Conservation (phyloP, 805 yeast species). For the Yarrowia porcina region DNA sequence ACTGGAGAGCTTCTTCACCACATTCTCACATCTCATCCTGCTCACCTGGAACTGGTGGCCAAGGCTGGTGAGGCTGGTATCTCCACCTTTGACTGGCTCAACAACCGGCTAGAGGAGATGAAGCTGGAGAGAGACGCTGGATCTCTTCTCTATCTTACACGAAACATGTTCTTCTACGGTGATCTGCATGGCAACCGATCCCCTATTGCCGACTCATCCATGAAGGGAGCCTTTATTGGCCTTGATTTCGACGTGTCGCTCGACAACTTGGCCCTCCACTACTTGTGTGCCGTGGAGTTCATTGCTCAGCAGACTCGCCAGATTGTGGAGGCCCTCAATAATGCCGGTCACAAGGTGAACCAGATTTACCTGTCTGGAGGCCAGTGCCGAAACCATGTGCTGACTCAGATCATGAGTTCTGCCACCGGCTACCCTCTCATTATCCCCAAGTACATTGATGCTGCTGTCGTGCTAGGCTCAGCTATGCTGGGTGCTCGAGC, state of each 20-base stretch:
- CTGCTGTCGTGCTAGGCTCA: conserved; percentile 95
- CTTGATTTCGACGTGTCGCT: conserved; percentile 86
- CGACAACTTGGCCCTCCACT: conserved; percentile 78
- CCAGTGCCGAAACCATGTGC: conserved; percentile 86
- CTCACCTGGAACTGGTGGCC: conserved; percentile 66
- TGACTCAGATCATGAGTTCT: conserved; percentile 87
- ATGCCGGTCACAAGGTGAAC: conserved; percentile 70
- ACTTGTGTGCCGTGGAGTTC: conserved; percentile 93
- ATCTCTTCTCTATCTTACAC: conserved; percentile 76
- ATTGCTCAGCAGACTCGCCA: conserved; percentile 97
- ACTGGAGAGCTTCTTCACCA: conserved; percentile 93
- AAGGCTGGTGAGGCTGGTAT: conserved; percentile 59
- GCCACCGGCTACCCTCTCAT: conserved; percentile 89
- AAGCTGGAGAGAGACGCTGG: conserved; percentile 55
- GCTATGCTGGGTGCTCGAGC: conserved; percentile 96
- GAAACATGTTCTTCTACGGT: conserved; percentile 87
- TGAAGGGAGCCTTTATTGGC: conserved; percentile 91
- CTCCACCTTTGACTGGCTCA: conserved; percentile 79
- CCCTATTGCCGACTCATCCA: conserved; percentile 92
- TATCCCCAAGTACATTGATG: conserved; percentile 91
- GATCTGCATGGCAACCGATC: conserved; percentile 96
- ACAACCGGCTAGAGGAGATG: conserved; percentile 67
- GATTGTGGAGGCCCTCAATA: conserved; percentile 79
- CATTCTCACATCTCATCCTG: conserved; percentile 85
- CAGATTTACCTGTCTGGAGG: conserved; percentile 93